Conservation (phyloP, 495 filamentous ascomycete genomes). For the Neurospora sp. region DNA sequence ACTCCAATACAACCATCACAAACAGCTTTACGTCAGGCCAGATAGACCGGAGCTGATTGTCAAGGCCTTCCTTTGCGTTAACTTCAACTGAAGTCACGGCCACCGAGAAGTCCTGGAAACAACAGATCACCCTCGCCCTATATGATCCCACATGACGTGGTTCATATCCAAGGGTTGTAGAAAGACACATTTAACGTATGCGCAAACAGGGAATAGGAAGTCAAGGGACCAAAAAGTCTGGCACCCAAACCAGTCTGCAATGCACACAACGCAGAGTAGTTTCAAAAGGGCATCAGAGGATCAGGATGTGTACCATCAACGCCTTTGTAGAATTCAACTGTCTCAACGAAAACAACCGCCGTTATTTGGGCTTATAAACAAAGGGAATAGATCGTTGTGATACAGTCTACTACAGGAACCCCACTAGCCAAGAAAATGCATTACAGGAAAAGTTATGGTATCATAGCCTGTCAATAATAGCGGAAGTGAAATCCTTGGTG, state of each 20-base stretch:
- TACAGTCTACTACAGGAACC: constrained; percentile 11
- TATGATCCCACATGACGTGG: neutral
- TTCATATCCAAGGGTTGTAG: neutral
- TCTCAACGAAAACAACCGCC: neutral
- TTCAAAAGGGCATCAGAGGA: neutral
- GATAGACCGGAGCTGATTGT: neutral
- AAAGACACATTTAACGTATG: neutral
- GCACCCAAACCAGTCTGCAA: neutral
- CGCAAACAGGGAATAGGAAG: neutral
- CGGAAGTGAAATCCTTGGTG: constrained; percentile 81
- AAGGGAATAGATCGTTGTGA: constrained; percentile 5
- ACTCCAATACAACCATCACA: neutral
- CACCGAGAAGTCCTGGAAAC: neutral
- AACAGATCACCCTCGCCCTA: neutral
- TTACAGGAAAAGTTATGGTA: constrained; percentile 7
- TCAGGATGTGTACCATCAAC: neutral
- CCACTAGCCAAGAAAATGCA: constrained; percentile 6
- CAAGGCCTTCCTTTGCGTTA: neutral
- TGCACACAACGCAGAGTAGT: neutral
- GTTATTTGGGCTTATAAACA: constrained; percentile 1
- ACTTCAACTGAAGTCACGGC: neutral
- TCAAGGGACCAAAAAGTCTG: neutral
- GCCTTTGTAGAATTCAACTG: neutral
- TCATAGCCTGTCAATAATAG: constrained; percentile 78
- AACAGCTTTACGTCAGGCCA: neutral